These are phyloP conservation scores for Cladosporium sp. DNA, from an alignment of 2,329 filamentous ascomycete genomes.

Conservation along the genomic window DNA sequence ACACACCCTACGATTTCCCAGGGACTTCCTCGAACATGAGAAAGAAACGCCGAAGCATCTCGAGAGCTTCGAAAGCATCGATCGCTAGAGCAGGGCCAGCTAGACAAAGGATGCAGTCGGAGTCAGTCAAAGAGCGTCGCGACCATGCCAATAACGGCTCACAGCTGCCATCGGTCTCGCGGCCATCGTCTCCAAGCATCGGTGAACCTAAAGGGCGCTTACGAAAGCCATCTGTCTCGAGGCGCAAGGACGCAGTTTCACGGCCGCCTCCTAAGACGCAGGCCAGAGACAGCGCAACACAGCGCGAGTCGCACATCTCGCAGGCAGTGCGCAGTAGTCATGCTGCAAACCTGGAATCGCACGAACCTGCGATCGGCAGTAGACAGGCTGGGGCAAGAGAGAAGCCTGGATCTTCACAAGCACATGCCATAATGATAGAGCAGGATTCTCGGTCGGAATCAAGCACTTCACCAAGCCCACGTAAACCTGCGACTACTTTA, in stretches of 20 bases:
- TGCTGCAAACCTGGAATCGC: background rate
- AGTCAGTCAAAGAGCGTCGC: background rate
- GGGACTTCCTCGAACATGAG: background rate
- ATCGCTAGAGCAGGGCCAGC: background rate
- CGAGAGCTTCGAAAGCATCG: background rate
- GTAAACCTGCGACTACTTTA: background rate
- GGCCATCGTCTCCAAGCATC: background rate
- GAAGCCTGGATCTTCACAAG: constrained; percentile 8
- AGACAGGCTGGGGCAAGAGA: background rate
- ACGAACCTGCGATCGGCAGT: background rate
- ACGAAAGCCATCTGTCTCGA: background rate
- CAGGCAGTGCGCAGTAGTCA: background rate
- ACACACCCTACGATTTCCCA: background rate
- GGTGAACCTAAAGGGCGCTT: background rate
- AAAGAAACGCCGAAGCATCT: background rate
- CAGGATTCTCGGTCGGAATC: background rate
- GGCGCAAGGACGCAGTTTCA: background rate
- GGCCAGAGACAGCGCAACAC: background rate
- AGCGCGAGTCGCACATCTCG: background rate
- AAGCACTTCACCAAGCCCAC: background rate
- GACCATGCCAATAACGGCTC: background rate
- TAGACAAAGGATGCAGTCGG: constrained; percentile 12
- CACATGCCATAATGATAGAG: constrained; percentile 7
- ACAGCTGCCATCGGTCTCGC: background rate
- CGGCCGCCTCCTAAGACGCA: background rate